Base-by-base conservation (phyloP, 2,329 filamentous ascomycete genomes). In the Fusarium tanahbumbuense region DNA sequence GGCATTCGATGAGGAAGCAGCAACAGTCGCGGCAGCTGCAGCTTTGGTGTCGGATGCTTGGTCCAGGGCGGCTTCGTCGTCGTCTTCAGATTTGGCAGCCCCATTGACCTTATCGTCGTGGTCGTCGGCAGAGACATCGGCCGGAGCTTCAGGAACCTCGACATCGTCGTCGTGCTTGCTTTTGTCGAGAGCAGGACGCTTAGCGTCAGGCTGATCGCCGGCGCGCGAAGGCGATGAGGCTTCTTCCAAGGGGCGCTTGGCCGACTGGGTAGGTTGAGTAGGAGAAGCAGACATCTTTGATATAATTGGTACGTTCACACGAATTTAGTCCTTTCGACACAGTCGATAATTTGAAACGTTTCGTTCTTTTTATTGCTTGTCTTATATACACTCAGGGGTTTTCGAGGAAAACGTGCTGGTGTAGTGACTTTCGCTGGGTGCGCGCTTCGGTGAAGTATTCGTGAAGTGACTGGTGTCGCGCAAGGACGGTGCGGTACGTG, bases 231-330 rank as follows among this genome's bases (percentile, higher is more conserved):
- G 96, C 12, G 96, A 99, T 20, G 96, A 98, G 13, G 95, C 92
- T 79, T 98, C 96, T 86, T 99, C 96, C 72, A 99, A 89, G 67
- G 96, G 96, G 78, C 96, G 94, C 88, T 99, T 99, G 69, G 88
- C 85, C 75, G 89, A 91, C 78, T 93, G 89, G 63, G 90, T 91
- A 53, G 89, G 88, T 67, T 86, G 85, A 68, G 85, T 82, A 30
- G 88, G 89, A 72, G 88, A 93, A 70, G 91, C 87, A 83, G 92
- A 94, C 92, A 94, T 94, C 75, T 81, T 82, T 62, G 44, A 53
- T 62, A 57, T 67, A 68, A 73, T 69, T 66, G 57, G 57, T 72
- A 75, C 40, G n/a, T 66, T 66, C 63, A 66, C 74, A 74, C 73
- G 64, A 64, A 55, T 62, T 73, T 65, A 74, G 47, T 65, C 64